Percentiles rank a stretch among this genome's conserved stretches.
Conservation (phyloP, 208 protist genomes). For the Crithidia brevicula region DNA sequence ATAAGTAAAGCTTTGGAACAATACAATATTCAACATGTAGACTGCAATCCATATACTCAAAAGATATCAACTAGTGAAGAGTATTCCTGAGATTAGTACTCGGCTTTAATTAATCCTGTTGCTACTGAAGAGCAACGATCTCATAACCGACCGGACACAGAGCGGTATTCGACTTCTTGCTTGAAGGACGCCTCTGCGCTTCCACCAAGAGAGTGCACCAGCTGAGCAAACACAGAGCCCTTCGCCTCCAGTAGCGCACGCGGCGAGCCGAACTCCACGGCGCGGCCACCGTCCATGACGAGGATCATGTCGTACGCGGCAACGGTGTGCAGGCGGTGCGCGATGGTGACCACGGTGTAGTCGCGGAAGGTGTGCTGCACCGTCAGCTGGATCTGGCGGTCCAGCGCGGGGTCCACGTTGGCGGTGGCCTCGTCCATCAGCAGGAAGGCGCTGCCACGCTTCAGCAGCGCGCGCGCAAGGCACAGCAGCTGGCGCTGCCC, state of each 20-base stretch:
- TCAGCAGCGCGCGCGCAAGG: conserved; percentile 72
- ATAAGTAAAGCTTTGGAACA: no score
- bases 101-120: no score
- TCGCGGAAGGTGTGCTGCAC: conserved; percentile 46
- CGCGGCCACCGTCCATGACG: conserved; percentile 59
- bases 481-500: conserved; percentile 81
- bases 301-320: conserved; percentile 66
- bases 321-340: conserved; percentile 75
- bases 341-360: conserved; percentile 75
- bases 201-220: conserved; percentile 5
- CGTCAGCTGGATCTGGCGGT: conserved; percentile 59
- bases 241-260: conserved; percentile 6
- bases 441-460: conserved; percentile 53
- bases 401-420: conserved; percentile 64
- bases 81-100: no score
- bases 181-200: conserved; percentile 13
- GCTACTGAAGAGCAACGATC: no score
- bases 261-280: conserved; percentile 28
- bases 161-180: no score
- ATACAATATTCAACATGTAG: no score
- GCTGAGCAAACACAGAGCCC: conserved; percentile 5
- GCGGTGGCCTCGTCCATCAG: conserved; percentile 83
- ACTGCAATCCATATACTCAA: no score
- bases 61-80: no score
- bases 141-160: no score